Conservation (phyloP, 352 stramenopile species). For the Blastocystis hominis region DNA sequence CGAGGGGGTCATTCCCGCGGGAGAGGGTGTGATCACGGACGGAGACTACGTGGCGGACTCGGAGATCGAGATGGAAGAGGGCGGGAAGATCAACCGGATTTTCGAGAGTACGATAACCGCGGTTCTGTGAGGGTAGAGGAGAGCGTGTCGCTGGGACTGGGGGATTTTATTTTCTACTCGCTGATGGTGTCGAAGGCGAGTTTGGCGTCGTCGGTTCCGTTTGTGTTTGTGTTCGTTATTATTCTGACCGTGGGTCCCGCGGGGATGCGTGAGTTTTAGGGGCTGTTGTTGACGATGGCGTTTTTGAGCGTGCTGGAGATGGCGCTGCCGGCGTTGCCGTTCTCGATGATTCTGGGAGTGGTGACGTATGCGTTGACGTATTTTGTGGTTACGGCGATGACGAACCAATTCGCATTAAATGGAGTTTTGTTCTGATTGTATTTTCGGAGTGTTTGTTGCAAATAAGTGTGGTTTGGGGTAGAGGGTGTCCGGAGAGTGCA, state of each 20-base stretch:
- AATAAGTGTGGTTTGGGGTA: background rate
- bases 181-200: constrained; percentile 86
- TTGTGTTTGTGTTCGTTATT: constrained; percentile 79
- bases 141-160: constrained; percentile 71
- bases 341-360: constrained; percentile 79
- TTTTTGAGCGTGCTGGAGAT: constrained; percentile 79
- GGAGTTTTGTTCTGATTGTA: constrained; percentile 11
- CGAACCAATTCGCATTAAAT: constrained; percentile 25
- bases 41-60: background rate
- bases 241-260: constrained; percentile 69
- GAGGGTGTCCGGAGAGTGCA: background rate
- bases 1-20: background rate
- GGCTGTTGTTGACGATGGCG: constrained; percentile 79
- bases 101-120: constrained; percentile 30
- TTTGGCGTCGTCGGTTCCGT: constrained; percentile 83
- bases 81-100: constrained; percentile 57
- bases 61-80: constrained; percentile 10
- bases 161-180: constrained; percentile 96
- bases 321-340: constrained; percentile 82
- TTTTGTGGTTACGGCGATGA: constrained; percentile 29
- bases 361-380: constrained; percentile 14
- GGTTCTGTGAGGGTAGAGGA: background rate
- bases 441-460: background rate
- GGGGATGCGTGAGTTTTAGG: constrained; percentile 58
- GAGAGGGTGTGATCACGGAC: background rate